These are phyloP conservation scores for Guillardia theta DNA, from an alignment of 78 protist species.

Conservation along the genomic window DNA sequence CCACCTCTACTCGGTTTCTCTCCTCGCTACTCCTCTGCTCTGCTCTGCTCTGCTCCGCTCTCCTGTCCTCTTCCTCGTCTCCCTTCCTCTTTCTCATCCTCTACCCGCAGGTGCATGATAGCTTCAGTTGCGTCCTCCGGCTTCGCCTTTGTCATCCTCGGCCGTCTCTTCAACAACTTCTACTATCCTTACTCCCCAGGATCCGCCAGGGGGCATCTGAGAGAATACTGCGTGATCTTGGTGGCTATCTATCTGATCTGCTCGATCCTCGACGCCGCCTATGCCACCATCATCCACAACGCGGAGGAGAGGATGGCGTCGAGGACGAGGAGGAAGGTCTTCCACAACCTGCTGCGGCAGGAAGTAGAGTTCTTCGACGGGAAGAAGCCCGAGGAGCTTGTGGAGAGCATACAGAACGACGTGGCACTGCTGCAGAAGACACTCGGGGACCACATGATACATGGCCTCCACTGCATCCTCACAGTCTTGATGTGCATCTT, in stretches of 20 bases:
- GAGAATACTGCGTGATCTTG: neutral
- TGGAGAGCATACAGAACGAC: neutral
- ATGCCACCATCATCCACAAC: neutral
- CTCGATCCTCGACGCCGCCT: neutral
- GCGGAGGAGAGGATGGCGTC: neutral
- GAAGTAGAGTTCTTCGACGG: neutral
- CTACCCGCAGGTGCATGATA: too few species aligned
- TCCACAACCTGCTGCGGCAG: neutral
- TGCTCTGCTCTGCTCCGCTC: neutral
- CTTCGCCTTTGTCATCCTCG: neutral
- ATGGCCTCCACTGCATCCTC: neutral
- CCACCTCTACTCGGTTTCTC: too few species aligned
- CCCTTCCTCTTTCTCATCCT: neutral
- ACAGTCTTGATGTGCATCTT: neutral
- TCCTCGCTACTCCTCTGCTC: too few species aligned
- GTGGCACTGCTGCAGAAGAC: neutral
- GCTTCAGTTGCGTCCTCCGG: neutral
- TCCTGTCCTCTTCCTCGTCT: neutral
- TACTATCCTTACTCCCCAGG: neutral
- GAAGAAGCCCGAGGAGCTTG: neutral
- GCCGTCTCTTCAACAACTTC: constrained; percentile 20
- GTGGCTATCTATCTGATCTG: neutral
- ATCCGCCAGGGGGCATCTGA: neutral
- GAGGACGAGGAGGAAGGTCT: neutral
- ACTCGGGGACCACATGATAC: neutral